Evolutionary conservation across 257 asterid species (phyloP).

Genomic region (Orobanche coerulescens): DNA sequence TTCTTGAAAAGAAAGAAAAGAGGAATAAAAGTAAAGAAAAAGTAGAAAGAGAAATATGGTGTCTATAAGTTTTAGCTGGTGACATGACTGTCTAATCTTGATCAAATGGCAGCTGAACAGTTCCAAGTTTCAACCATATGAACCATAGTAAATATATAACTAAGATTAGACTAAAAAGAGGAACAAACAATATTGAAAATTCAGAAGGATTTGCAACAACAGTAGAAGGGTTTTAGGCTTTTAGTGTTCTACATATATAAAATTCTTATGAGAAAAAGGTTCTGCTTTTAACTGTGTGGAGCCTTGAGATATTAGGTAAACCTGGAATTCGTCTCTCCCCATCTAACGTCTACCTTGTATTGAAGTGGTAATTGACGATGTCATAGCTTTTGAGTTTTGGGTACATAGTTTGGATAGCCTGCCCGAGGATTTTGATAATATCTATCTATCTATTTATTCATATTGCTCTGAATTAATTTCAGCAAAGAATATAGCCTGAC

Average conservation of each 20-base stretch:
- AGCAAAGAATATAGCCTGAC: neutral
- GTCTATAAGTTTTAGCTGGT: neutral
- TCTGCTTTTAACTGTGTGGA: neutral
- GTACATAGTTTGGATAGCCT: neutral
- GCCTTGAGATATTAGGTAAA: neutral
- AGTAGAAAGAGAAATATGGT: neutral
- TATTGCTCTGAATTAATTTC: conserved; percentile 11
- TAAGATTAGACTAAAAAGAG: neutral
- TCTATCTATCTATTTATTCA: no score
- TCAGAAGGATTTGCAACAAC: neutral
- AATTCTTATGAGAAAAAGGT: neutral
- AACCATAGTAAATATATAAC: neutral
- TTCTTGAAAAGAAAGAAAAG: no score
- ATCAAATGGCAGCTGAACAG: neutral
- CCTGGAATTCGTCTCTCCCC: neutral
- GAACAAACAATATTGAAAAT: neutral
- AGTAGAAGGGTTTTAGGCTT: neutral
- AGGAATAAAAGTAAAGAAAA: no score
- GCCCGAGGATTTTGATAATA: neutral
- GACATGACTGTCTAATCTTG: neutral
- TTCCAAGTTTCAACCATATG: neutral
- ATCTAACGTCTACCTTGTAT: neutral
- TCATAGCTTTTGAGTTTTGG: neutral
- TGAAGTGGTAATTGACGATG: neutral
- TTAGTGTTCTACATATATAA: neutral